Evolutionary conservation across 768 basidiomycete genomes (phyloP), one percentile per base, ranked within the genome.

Genomic region (Basidioascus undulatus): DNA sequence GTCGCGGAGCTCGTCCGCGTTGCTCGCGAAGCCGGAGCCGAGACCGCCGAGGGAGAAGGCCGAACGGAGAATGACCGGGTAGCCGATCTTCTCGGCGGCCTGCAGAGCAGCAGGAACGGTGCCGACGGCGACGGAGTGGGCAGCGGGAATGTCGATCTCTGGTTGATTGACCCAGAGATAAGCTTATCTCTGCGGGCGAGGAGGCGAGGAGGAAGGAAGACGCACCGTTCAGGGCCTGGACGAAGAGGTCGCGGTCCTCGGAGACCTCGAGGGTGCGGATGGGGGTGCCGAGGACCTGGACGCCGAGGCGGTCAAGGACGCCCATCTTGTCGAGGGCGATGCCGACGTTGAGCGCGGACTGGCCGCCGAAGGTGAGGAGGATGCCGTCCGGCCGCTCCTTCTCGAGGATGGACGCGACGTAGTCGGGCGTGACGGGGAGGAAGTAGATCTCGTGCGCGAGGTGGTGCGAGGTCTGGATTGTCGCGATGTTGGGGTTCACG

Each of bases 401-500:
- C 65, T 98, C 92, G 57, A 96, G 65, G 21, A 98, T 84, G 55
- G 94, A 94, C 46, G 92, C 89, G 47, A 98, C 92, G 59, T 96
- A 96, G 59, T 96, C 92, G 39, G 81, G 62, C 0, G 92, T 94
- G 53, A 98, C 72, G 35, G 92, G 92, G 27, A 98, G 61, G 63
- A 96, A 98, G 63, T 96, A 98, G 50, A 96, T 84, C 57, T 94
- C 82, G 1, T 77, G 77, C 23, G 92, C 92, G 47, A 98, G 67
- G 57, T 94, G 75, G 56, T 98, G 92, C 7, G 87, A 94, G 1
- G 92, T 96, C 61, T 98, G 92, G 77, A 89, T 94, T 24, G 92
- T 96, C 32, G 92, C 89, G 48, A 96, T 94, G 56, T 98, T 96
- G 35, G 92, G 92, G 59, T 96, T 98, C 59, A 98, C 83, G 47